Evolutionary conservation across 1,139 yeast genomes (phyloP).

Genomic region (Lodderomyces elongisporus): DNA sequence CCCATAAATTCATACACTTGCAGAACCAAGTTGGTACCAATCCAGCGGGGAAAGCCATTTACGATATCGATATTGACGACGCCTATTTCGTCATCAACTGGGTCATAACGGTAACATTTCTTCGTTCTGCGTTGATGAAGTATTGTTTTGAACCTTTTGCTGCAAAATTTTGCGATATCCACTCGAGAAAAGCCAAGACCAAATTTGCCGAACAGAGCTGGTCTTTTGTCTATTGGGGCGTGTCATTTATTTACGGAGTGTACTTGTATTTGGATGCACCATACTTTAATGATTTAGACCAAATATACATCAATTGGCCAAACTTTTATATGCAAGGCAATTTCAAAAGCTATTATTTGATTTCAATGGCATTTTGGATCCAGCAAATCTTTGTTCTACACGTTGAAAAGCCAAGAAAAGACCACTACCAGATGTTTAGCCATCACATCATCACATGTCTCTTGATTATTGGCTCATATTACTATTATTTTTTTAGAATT

Average conservation of each 20-base stretch:
- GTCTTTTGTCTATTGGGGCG: slow-evolving; percentile 59
- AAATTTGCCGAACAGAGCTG: slow-evolving; percentile 89
- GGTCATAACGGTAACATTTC: slow-evolving; percentile 52
- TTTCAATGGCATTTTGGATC: slow-evolving; percentile 72
- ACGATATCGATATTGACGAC: slow-evolving; percentile 58
- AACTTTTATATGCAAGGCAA: slow-evolving; percentile 45
- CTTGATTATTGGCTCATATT: slow-evolving; percentile 68
- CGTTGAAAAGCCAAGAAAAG: slow-evolving; percentile 76
- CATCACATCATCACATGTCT: slow-evolving; percentile 80
- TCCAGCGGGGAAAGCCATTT: slow-evolving; percentile 17
- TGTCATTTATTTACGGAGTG: slow-evolving; percentile 55
- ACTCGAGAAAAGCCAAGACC: slow-evolving; percentile 45
- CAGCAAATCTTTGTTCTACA: slow-evolving; percentile 75
- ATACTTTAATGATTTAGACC: slow-evolving; percentile 55
- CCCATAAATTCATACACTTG: slow-evolving; percentile 44
- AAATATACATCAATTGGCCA: slow-evolving; percentile 74
- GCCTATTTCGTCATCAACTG: slow-evolving; percentile 50
- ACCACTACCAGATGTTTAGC: slow-evolving; percentile 78
- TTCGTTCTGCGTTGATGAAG: slow-evolving; percentile 59
- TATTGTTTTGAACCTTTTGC: slow-evolving; percentile 59
- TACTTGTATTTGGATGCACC: slow-evolving; percentile 53
- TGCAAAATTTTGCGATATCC: slow-evolving; percentile 36
- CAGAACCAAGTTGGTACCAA: slow-evolving; percentile 37
- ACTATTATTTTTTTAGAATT: slow-evolving; percentile 64
- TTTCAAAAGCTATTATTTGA: slow-evolving; percentile 69